Percentiles rank a stretch among this genome's conserved stretches.
These are phyloP conservation scores for Cadophora malorum DNA, from an alignment of 2,329 filamentous ascomycete genomes.

Conservation along the genomic window DNA sequence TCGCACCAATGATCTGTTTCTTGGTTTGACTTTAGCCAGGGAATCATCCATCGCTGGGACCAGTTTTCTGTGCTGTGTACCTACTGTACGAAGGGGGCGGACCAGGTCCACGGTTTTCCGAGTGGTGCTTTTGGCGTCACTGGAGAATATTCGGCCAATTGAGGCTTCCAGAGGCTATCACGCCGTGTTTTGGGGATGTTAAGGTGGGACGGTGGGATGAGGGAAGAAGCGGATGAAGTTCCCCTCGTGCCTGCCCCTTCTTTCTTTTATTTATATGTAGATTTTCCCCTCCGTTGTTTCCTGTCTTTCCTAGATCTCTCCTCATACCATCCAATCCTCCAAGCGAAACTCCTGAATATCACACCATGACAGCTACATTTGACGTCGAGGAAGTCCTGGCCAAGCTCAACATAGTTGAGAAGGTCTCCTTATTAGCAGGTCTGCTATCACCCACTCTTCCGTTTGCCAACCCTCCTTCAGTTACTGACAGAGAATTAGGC, in stretches of 20 bases:
- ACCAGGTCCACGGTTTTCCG: neutral
- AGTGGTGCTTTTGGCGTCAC: neutral
- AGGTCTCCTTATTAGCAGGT: slow-evolving; percentile 60
- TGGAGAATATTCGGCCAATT: slow-evolving; percentile 23
- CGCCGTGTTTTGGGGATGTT: neutral
- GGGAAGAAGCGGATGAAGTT: neutral
- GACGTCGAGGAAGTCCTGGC: slow-evolving; percentile 61
- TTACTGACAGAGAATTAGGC: slow-evolving; percentile 37
- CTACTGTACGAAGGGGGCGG: neutral
- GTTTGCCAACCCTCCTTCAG: neutral
- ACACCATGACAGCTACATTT: slow-evolving; percentile 48
- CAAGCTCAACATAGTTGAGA: slow-evolving; percentile 59
- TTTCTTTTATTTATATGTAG: slow-evolving; percentile 3
- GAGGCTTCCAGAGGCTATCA: slow-evolving; percentile 16
- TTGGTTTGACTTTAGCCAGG: slow-evolving; percentile 18
- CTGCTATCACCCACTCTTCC: neutral
- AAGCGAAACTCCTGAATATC: neutral
- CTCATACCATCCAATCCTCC: neutral
- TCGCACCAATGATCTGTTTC: slow-evolving; percentile 20
- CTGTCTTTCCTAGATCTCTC: neutral
- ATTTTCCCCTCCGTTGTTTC: neutral
- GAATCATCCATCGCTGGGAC: neutral
- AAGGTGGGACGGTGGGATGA: slow-evolving; percentile 6
- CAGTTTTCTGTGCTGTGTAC: neutral
- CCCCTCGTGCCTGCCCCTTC: slow-evolving; percentile 5